Percentiles rank a stretch among this genome's conserved stretches.
phyloP scores from a whole-genome alignment of 2,329 filamentous ascomycete species.

The Alternaria dauci region DNA sequence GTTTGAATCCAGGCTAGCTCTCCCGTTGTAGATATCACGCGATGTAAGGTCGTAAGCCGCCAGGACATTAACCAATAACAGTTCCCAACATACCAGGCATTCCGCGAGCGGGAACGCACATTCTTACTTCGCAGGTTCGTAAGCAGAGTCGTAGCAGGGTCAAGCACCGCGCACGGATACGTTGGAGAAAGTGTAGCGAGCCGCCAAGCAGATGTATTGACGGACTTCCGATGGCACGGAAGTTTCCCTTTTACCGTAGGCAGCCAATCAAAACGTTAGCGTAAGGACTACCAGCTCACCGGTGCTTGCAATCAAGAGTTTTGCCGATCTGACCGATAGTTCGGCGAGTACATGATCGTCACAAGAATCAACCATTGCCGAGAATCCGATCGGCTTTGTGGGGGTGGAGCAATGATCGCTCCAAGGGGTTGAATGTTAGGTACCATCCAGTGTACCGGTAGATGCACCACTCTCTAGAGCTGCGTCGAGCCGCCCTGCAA shows the following conservation, averaged over 20 bases:
- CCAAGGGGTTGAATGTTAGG: slow-evolving; percentile 2
- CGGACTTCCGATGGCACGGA: neutral
- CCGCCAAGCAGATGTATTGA: neutral
- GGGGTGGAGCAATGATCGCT: slow-evolving; percentile 4
- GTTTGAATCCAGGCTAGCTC: neutral
- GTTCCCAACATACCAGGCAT: too few species aligned
- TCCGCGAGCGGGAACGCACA: too few species aligned
- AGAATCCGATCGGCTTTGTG: neutral
- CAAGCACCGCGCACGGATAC: neutral
- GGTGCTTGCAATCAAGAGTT: neutral
- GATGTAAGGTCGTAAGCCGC: neutral
- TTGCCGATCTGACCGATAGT: neutral
- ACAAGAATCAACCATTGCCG: neutral
- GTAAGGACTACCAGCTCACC: neutral
- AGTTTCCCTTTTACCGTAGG: neutral
- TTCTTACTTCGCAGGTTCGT: neutral
- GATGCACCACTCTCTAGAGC: neutral
- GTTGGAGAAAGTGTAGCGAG: neutral
- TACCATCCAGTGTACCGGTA: neutral
- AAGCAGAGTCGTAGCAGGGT: neutral
- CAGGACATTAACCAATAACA: too few species aligned
- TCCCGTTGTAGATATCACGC: neutral
- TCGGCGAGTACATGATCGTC: neutral
- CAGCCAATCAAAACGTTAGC: neutral
- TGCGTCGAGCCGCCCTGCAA: neutral